phyloP scores from a whole-genome alignment of 768 basidiomycete genomes.

The Amanita thiersii region DNA sequence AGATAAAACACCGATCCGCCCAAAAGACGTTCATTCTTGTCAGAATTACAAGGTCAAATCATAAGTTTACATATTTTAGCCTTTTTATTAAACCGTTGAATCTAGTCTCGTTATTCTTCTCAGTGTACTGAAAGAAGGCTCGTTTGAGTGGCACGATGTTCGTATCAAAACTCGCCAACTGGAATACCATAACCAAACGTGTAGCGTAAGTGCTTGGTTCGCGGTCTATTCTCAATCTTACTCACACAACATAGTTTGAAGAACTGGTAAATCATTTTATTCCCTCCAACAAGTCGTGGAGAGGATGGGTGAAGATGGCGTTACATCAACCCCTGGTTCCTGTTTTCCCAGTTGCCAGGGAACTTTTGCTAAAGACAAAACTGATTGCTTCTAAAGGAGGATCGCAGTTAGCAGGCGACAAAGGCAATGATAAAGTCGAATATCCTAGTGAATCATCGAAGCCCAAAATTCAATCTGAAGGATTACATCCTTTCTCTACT shows the following conservation, averaged over 20 bases:
- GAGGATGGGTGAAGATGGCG: conserved; percentile 78
- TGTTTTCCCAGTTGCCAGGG: conserved; percentile 71
- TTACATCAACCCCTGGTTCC: conserved; percentile 75
- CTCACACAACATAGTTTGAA: conserved; percentile 47
- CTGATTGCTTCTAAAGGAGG: conserved; percentile 42
- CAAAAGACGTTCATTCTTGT: conserved; percentile 82
- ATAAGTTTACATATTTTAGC: conserved; percentile 8
- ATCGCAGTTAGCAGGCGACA: conserved; percentile 18
- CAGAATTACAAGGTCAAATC: conserved; percentile 55
- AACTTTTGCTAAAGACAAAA: conserved; percentile 72
- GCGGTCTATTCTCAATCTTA: conserved; percentile 4
- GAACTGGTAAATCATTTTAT: conserved; percentile 74
- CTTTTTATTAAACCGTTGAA: conserved; percentile 11
- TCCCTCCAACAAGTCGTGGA: conserved; percentile 71
- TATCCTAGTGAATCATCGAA: conserved; percentile 11
- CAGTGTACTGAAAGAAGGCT: conserved; percentile 76
- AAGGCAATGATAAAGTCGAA: background rate
- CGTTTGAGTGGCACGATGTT: conserved; percentile 76
- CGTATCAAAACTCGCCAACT: conserved; percentile 74
- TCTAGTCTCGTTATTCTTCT: conserved; percentile 60
- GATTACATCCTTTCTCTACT: conserved; percentile 6
- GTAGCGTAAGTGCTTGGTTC: conserved; percentile 49
- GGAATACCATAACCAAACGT: conserved; percentile 76
- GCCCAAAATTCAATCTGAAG: conserved; percentile 9
- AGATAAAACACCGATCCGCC: conserved; percentile 75